A percentile compares a stretch with the other conserved stretches of the same genome.
phyloP scores from a whole-genome alignment of 305 asterid genomes.

The Rubia tinctorum region DNA sequence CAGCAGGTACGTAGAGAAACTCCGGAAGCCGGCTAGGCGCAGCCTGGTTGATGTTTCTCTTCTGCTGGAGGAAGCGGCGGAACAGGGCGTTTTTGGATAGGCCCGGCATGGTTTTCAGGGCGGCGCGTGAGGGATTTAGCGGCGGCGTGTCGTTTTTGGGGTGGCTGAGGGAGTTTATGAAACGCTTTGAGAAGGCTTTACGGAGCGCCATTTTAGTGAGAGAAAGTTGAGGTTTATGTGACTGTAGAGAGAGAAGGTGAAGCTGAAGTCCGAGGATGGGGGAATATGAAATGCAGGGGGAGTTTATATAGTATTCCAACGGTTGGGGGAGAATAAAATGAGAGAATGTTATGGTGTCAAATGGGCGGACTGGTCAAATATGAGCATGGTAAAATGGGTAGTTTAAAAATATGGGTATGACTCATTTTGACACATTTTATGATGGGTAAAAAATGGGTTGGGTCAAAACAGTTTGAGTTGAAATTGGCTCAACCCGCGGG shows the following conservation, averaged over 20 bases:
- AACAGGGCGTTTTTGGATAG: slow-evolving; percentile 30
- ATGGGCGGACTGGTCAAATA: no score
- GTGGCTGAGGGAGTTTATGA: slow-evolving; percentile 1
- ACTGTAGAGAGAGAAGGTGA: background rate
- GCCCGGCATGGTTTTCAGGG: slow-evolving; percentile 22
- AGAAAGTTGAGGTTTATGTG: background rate
- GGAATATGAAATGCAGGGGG: slow-evolving; percentile 1
- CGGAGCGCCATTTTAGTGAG: slow-evolving; percentile 59
- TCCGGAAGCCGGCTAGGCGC: slow-evolving; percentile 35
- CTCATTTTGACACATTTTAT: no score
- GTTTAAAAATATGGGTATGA: no score
- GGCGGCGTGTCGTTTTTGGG: background rate
- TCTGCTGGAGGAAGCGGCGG: slow-evolving; percentile 49
- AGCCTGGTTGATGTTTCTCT: slow-evolving; percentile 41
- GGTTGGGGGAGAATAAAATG: slow-evolving; percentile 21
- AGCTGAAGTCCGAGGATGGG: slow-evolving; percentile 25
- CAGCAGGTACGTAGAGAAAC: slow-evolving; percentile 49
- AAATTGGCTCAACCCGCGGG: no score
- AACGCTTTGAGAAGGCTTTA: slow-evolving; percentile 39
- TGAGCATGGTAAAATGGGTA: no score
- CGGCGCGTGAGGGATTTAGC: slow-evolving; percentile 14
- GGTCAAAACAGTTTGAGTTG: no score
- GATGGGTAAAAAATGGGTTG: no score
- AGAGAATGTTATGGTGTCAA: no score
- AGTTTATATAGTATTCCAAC: slow-evolving; percentile 41